These are phyloP conservation scores for Talaromyces sp. DNA, from an alignment of 2,329 filamentous ascomycete genomes.

Conservation along the genomic window DNA sequence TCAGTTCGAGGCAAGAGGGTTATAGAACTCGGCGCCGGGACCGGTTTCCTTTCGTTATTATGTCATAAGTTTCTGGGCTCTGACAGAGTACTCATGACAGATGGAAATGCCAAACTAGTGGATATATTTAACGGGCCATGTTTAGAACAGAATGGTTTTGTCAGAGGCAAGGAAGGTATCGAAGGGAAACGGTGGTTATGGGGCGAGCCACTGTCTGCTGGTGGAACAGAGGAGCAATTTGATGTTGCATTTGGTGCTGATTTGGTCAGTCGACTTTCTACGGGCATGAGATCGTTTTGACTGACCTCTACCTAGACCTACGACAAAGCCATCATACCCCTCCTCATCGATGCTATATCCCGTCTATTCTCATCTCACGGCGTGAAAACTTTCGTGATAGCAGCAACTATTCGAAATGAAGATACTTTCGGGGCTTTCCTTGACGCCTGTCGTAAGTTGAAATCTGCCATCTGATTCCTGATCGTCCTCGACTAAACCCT, in stretches of 20 bases:
- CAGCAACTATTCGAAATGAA: conserved; percentile 60
- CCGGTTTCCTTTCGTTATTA: conserved; percentile 63
- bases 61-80: conserved; percentile 58
- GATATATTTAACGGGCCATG: conserved; percentile 37
- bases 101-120: conserved; percentile 53
- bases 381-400: conserved; percentile 54
- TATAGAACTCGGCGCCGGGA: conserved; percentile 65
- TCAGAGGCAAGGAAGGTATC: conserved; percentile 21
- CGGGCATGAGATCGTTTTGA: background rate
- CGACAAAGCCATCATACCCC: conserved; percentile 56
- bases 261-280: conserved; percentile 33
- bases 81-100: conserved; percentile 56
- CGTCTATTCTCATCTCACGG: conserved; percentile 56
- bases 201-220: conserved; percentile 31
- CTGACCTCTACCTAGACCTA: conserved; percentile 51
- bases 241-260: conserved; percentile 44
- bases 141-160: conserved; percentile 31
- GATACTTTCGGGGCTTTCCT: conserved; percentile 60
- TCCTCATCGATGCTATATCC: conserved; percentile 54
- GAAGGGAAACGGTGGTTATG: conserved; percentile 42
- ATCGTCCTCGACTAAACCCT: background rate
- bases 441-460: conserved; percentile 54
- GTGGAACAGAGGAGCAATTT: conserved; percentile 22
- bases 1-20: conserved; percentile 52
- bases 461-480: background rate